Evolutionary conservation across 352 stramenopile genomes (phyloP), one percentile per base, ranked within the genome.

Genomic region (Aphanomyces astaci): DNA sequence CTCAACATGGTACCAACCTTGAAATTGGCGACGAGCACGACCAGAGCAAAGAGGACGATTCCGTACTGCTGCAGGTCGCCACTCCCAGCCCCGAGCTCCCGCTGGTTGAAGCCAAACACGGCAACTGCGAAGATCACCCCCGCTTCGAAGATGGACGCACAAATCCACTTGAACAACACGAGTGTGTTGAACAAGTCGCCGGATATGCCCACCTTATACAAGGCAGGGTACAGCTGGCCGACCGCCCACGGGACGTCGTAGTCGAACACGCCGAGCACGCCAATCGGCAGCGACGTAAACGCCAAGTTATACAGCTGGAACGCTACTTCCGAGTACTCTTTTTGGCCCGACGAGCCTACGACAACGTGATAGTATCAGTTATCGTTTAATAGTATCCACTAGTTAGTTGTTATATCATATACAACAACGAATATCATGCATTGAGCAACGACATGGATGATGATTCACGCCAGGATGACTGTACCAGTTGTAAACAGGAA

Each of bases 1-100:
- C n/a, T n/a, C n/a, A n/a, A n/a, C n/a, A n/a, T n/a, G n/a, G n/a
- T n/a, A n/a, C n/a, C n/a, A n/a, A 86, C 82, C 82, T 98, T 98
- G 66, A 96, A 78, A 64, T 97, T 98, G 43, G 92, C 80, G 2
- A 98, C 76, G 59, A 98, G 81, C 43, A 99, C 86, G 10, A 98
- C 81, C 68, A 93, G 87, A n/a, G 89, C 96, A 76, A 98, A 98
- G 32, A 92, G 87, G 0, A 96, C 82, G 51, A 95, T 82, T 30
- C 96, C 87, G 63, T 97, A 96, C 66, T 98, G 80, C 63, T 96
- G 90, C 71, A 94, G 87, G 15, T 88, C 80, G 43, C 88, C 84
- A 17, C 90, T 97, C 64, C 96, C 86, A 5, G 83, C 87, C 48
- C 87, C 88, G 30, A 80, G 82, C 27, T 79, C 32, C 22, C 88